Conservation (phyloP, 108 stramenopile genomes). For the Discostella pseudostelligera region DNA sequence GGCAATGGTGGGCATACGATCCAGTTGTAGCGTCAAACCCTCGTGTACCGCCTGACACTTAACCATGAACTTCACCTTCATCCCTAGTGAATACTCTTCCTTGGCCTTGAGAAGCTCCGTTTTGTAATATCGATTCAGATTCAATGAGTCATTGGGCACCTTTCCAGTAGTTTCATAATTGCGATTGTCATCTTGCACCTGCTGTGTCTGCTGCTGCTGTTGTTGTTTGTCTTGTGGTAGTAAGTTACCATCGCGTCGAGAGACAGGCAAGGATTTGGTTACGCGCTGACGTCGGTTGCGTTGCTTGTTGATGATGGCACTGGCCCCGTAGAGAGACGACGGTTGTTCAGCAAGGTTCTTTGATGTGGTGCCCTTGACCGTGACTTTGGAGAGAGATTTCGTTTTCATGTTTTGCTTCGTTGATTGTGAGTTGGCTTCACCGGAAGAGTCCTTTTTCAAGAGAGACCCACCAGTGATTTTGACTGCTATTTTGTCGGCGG, state of each 20-base stretch:
- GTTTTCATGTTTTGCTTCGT: neutral
- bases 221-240: slow-evolving; percentile 6
- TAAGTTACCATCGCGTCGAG: slow-evolving; percentile 34
- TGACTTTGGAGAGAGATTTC: slow-evolving; percentile 4
- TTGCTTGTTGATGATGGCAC: slow-evolving; percentile 35
- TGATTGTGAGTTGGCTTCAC: neutral
- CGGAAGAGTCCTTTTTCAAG: slow-evolving; percentile 24
- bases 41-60: slow-evolving; percentile 80
- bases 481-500: slow-evolving; percentile 3
- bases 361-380: slow-evolving; percentile 8
- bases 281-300: slow-evolving; percentile 15
- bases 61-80: slow-evolving; percentile 74
- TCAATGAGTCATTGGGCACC: slow-evolving; percentile 19
- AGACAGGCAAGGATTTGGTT: slow-evolving; percentile 32
- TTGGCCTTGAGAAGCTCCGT: slow-evolving; percentile 69
- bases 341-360: slow-evolving; percentile 22
- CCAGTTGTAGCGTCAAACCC: slow-evolving; percentile 50
- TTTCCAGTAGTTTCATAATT: slow-evolving; percentile 1
- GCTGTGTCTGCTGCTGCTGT: neutral
- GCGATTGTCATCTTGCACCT: slow-evolving; percentile 4
- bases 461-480: slow-evolving; percentile 29
- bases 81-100: slow-evolving; percentile 75
- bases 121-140: slow-evolving; percentile 71
- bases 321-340: slow-evolving; percentile 24
- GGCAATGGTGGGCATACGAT: slow-evolving; percentile 60